Evolutionary conservation across 2,329 filamentous ascomycete species (phyloP).

Genomic region (Pestalotiopsis sp.): DNA sequence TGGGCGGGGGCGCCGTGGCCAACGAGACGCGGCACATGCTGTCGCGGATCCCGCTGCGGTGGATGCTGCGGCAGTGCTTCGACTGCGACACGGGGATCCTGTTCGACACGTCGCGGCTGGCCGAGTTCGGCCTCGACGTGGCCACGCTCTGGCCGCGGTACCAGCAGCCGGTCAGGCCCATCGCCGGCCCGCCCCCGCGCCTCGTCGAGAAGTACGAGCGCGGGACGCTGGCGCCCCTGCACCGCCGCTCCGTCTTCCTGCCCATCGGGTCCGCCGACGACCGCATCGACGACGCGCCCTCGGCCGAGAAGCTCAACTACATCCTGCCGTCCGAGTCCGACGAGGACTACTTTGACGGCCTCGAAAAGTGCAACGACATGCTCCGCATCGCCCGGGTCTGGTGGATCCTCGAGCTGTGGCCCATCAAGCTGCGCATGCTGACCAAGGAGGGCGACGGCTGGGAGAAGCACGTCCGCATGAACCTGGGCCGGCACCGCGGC

Average conservation of each 20-base stretch:
- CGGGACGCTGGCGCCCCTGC: constrained; percentile 32
- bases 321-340: constrained; percentile 38
- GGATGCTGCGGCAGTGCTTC: constrained; percentile 51
- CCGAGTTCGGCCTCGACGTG: constrained; percentile 43
- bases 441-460: constrained; percentile 32
- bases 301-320: constrained; percentile 16
- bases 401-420: constrained; percentile 47
- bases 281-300: constrained; percentile 22
- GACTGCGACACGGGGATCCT: constrained; percentile 47
- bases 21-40: constrained; percentile 45
- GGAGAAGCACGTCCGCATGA: constrained; percentile 39
- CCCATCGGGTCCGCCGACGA: constrained; percentile 27
- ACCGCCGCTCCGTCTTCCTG: constrained; percentile 28
- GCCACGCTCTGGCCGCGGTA: constrained; percentile 42
- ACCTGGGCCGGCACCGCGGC: constrained; percentile 38
- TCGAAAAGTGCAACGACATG: constrained; percentile 43
- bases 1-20: constrained; percentile 44
- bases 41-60: constrained; percentile 45
- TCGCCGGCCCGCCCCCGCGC: constrained; percentile 34
- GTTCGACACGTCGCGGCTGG: constrained; percentile 40
- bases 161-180: constrained; percentile 30
- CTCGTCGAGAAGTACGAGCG: constrained; percentile 37
- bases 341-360: constrained; percentile 45
- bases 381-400: constrained; percentile 37
- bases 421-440: constrained; percentile 40